phyloP scores from a whole-genome alignment of 2,329 filamentous ascomycete genomes.

The Exophiala lecanii-corni region DNA sequence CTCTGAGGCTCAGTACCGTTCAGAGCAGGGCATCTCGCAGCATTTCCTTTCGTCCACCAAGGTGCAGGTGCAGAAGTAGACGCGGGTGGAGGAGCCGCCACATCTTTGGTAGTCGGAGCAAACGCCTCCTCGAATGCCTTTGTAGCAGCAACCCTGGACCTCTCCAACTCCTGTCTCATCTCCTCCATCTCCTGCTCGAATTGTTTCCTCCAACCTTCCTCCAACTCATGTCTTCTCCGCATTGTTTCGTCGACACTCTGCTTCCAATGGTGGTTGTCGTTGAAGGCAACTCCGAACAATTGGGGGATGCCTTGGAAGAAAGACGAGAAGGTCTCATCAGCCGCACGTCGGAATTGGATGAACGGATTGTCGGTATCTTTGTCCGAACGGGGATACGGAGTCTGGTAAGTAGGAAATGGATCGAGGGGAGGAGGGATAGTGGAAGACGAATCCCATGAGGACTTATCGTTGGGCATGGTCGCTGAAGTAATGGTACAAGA shows the following conservation, averaged over 20 bases:
- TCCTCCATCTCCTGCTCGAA: slow-evolving; percentile 24
- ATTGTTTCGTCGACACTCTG: slow-evolving; percentile 18
- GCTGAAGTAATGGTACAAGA: background rate
- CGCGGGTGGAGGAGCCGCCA: background rate
- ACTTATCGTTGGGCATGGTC: slow-evolving; percentile 28
- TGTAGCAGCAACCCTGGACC: slow-evolving; percentile 10
- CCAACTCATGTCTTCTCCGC: slow-evolving; percentile 16
- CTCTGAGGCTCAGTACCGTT: slow-evolving; percentile 8
- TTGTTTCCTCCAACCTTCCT: slow-evolving; percentile 22
- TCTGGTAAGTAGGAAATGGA: slow-evolving; percentile 27
- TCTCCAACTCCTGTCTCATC: slow-evolving; percentile 19
- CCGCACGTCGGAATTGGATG: slow-evolving; percentile 57
- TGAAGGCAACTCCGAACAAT: slow-evolving; percentile 13
- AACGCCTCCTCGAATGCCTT: slow-evolving; percentile 8
- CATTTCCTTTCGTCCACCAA: slow-evolving; percentile 15
- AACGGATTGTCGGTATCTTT: slow-evolving; percentile 50
- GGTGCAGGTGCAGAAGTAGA: background rate
- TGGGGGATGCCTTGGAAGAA: slow-evolving; percentile 48
- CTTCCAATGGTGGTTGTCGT: slow-evolving; percentile 7
- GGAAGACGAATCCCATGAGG: slow-evolving; percentile 7
- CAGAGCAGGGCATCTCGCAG: slow-evolving; percentile 12
- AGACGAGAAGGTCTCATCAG: slow-evolving; percentile 54
- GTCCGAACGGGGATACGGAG: slow-evolving; percentile 24
- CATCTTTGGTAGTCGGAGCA: background rate
- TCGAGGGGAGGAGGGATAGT: slow-evolving; percentile 23